Evolutionary conservation across 1,284 basidiomycete genomes (phyloP).

Genomic region (Fistulinella staudtii): DNA sequence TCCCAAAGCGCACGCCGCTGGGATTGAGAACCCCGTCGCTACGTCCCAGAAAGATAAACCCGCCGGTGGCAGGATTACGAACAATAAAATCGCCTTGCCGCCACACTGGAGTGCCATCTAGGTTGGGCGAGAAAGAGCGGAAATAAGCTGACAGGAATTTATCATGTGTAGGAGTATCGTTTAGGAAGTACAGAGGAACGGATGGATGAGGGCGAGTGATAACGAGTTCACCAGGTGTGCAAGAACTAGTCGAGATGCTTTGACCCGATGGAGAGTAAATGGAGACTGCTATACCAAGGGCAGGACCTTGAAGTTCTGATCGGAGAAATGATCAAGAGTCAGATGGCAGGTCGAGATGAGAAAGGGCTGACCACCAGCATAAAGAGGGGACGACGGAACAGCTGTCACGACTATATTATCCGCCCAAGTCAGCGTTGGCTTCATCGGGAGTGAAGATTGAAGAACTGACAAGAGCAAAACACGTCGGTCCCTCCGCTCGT

Average conservation of each 20-base stretch:
- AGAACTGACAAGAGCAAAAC: constrained; percentile 58
- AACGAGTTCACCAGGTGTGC: constrained; percentile 57
- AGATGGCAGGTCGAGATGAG: not conserved
- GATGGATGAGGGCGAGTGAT: constrained; percentile 80
- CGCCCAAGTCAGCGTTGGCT: not conserved
- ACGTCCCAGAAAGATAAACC: constrained; percentile 59
- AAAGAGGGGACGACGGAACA: constrained; percentile 43
- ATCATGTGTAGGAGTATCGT: constrained; percentile 53
- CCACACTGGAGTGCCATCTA: constrained; percentile 47
- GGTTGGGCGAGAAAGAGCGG: constrained; percentile 51
- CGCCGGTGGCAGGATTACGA: constrained; percentile 58
- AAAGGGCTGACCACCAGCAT: constrained; percentile 48
- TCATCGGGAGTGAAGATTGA: not conserved
- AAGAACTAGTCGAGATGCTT: constrained; percentile 30
- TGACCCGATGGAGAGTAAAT: constrained; percentile 48
- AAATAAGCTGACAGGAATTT: constrained; percentile 79
- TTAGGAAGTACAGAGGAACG: constrained; percentile 82
- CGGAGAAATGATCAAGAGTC: not conserved
- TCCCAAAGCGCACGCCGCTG: constrained; percentile 85
- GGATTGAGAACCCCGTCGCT: constrained; percentile 76
- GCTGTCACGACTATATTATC: constrained; percentile 45
- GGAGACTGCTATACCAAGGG: constrained; percentile 62
- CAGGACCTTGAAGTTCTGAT: constrained; percentile 60
- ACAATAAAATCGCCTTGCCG: constrained; percentile 68
- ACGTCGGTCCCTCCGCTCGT: constrained; percentile 86